Evolutionary conservation across 192 early-diverging fungal species (phyloP).

Genomic region (Coemansia sp.): DNA sequence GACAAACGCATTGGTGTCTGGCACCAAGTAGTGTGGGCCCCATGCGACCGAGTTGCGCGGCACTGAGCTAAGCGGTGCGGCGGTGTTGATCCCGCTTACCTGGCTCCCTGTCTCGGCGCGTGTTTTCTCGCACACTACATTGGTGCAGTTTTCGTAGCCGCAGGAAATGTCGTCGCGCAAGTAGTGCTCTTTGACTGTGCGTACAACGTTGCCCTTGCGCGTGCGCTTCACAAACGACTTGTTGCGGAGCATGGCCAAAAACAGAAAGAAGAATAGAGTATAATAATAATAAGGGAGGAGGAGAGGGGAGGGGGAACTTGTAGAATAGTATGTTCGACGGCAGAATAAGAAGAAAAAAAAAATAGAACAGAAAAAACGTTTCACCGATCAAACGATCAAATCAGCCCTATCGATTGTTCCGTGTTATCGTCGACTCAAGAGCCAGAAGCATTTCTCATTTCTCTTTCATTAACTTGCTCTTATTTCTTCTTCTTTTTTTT

Average conservation of each 20-base stretch:
- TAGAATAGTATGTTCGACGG: neutral
- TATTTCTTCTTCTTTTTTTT: neutral
- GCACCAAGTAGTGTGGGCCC: slow-evolving; percentile 75
- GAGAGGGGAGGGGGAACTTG: neutral
- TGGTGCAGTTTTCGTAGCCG: slow-evolving; percentile 31
- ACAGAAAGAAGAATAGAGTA: slow-evolving; percentile 1
- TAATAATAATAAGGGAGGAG: neutral
- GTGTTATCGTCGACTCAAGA: neutral
- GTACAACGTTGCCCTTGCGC: slow-evolving; percentile 86
- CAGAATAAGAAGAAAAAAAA: neutral
- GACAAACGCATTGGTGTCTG: slow-evolving; percentile 94
- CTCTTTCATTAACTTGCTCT: neutral
- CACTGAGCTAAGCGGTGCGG: slow-evolving; percentile 42
- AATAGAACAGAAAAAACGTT: neutral
- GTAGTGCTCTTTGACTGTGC: slow-evolving; percentile 96
- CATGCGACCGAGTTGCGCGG: slow-evolving; percentile 58
- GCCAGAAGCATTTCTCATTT: neutral
- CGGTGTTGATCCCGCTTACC: slow-evolving; percentile 6
- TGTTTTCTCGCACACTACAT: slow-evolving; percentile 31
- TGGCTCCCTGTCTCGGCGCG: slow-evolving; percentile 15
- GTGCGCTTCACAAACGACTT: slow-evolving; percentile 91
- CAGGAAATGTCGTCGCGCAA: slow-evolving; percentile 94
- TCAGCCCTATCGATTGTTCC: neutral
- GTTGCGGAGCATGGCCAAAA: slow-evolving; percentile 61
- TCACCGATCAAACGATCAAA: neutral